Base-by-base conservation (phyloP, 441 rosid species). In the Hura crepitans region DNA sequence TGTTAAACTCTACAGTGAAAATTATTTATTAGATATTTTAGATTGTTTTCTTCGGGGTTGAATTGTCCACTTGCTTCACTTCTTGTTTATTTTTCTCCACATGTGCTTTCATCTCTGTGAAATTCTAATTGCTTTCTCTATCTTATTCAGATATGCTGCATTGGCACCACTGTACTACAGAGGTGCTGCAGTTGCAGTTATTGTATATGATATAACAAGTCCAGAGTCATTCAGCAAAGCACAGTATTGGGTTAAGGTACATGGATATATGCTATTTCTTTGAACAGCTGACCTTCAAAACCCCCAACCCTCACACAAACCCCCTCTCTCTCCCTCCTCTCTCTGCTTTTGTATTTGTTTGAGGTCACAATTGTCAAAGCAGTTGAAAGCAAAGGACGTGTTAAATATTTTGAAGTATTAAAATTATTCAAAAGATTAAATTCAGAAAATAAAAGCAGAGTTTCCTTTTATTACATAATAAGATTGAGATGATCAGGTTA, bases 191-290 rank as follows among this genome's bases (percentile, higher is more conserved):
- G 97, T 89, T 69, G 97, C 97, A 61, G 96, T 92, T 75, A 83
- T 94, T 80, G 99, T 89, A 53, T 94, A 94, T 79, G 99, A 94
- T 76, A 94, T 94, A 77, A 94, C 99, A 66, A 92, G 96, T 78
- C 94, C 96, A 20, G 99, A 94, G 20, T 87, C 99, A 37, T 94
- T 92, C 72, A 82, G 72, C 56, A 94, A 94, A 81, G 99, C 99
- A 58, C 97, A 94, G 55, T 92, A 87, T 77, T 94, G 99, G 99
- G 97, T 94, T 43, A 94, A 94, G 97, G 99, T 94, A 82, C 20
- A 13, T 18, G 43, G 49, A 69, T 55, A 72, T 22, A 49, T 49
- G 37, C 30, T 59, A 5, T 35, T 35, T 35, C 39, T 4, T 35
- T 35, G n/a, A n/a, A n/a, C n/a, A n/a, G n/a, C n/a, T n/a, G n/a